Evolutionary conservation across 441 rosid species (phyloP).

Genomic region (Dalechampia spathulata): DNA sequence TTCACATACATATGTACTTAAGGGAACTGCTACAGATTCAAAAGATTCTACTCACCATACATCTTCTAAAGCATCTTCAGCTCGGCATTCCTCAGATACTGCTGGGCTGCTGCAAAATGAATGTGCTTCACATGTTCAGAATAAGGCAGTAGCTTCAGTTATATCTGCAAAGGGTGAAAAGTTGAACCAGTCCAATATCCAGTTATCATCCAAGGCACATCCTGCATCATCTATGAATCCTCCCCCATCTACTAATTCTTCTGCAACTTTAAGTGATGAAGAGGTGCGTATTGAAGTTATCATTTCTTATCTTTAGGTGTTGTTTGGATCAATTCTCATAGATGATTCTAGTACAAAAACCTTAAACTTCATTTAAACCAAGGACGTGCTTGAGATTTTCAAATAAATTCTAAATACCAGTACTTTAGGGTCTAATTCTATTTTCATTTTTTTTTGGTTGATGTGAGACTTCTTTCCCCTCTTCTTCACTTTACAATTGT

Average conservation of each 20-base stretch:
- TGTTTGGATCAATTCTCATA: too few relatives aligned
- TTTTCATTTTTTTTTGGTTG: neutral
- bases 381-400: too few relatives aligned
- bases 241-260: conserved; percentile 36
- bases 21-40: conserved; percentile 32
- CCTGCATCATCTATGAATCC: conserved; percentile 36
- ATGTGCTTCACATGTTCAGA: conserved; percentile 25
- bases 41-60: conserved; percentile 37
- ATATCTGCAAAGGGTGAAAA: conserved; percentile 50
- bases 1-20: conserved; percentile 40
- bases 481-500: too few relatives aligned
- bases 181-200: conserved; percentile 36
- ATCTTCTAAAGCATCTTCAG: conserved; percentile 37
- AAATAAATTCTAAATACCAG: too few relatives aligned
- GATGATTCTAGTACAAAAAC: too few relatives aligned
- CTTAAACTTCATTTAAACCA: too few relatives aligned
- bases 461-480: neutral
- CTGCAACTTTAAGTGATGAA: conserved; percentile 74
- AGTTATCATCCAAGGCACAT: conserved; percentile 39
- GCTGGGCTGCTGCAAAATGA: conserved; percentile 32
- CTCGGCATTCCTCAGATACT: conserved; percentile 40
- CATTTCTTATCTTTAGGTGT: neutral
- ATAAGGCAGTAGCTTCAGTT: conserved; percentile 36
- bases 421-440: neutral
- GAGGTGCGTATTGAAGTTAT: conserved; percentile 43